Evolutionary conservation across 2,329 filamentous ascomycete genomes (phyloP).

Genomic region (Furcasterigmium sp.): DNA sequence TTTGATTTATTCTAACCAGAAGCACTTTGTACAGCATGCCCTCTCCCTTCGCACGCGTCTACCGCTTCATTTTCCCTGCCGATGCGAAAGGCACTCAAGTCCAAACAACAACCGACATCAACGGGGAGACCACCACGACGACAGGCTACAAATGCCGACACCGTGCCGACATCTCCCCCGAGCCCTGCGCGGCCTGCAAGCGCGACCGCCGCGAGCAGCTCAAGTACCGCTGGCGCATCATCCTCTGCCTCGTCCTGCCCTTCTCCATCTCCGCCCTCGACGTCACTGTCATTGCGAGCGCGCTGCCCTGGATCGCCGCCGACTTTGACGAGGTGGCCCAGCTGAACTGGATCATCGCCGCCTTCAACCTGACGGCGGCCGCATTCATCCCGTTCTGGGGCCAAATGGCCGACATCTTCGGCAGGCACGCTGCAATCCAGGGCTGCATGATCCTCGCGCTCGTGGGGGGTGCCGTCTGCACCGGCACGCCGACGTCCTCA

Average conservation of each 20-base stretch:
- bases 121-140: neutral
- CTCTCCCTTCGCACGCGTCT: neutral
- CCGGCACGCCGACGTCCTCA: constrained; percentile 44
- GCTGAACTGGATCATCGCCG: constrained; percentile 65
- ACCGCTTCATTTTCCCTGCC: neutral
- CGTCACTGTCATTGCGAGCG: constrained; percentile 48
- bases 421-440: constrained; percentile 56
- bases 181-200: constrained; percentile 22
- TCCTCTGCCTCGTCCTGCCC: constrained; percentile 53
- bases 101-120: neutral
- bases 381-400: constrained; percentile 63
- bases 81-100: constrained; percentile 2
- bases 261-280: constrained; percentile 60
- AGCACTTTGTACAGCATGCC: neutral
- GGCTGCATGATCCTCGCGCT: constrained; percentile 54
- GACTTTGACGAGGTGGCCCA: constrained; percentile 57
- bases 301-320: constrained; percentile 49
- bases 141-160: constrained; percentile 3
- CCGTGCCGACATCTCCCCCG: neutral
- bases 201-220: constrained; percentile 24
- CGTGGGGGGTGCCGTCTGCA: constrained; percentile 57
- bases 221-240: constrained; percentile 52
- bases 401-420: constrained; percentile 61
- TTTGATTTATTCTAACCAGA: too few species aligned
- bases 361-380: constrained; percentile 63